phyloP scores from a whole-genome alignment of 2,329 filamentous ascomycete genomes.

The Apiospora sp. region DNA sequence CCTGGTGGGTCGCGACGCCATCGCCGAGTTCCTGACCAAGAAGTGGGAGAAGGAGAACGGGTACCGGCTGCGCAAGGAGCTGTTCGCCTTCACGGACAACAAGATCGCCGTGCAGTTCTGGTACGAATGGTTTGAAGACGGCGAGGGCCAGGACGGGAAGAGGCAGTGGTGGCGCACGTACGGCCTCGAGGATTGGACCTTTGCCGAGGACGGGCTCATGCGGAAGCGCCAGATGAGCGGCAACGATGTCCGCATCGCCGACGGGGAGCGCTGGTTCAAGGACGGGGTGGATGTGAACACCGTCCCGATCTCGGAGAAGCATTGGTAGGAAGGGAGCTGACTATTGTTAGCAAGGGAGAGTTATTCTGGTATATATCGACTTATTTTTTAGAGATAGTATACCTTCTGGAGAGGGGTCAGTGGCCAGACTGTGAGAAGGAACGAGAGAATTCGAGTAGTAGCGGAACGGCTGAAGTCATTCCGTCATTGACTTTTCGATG shows the following conservation, averaged over 20 bases:
- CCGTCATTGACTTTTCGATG: not conserved
- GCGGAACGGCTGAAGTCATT: not conserved
- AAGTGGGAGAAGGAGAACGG: constrained; percentile 79
- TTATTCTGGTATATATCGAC: not conserved
- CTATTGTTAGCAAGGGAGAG: no score
- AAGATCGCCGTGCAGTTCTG: constrained; percentile 85
- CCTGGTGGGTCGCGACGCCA: constrained; percentile 71
- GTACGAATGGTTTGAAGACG: constrained; percentile 79
- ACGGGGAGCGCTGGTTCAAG: constrained; percentile 73
- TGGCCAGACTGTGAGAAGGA: not conserved
- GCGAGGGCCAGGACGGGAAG: constrained; percentile 48
- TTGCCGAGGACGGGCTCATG: constrained; percentile 74
- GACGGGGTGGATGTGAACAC: constrained; percentile 73
- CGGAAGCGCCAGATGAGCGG: constrained; percentile 79
- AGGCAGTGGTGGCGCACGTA: constrained; percentile 86
- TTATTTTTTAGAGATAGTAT: no score
- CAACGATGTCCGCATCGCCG: constrained; percentile 71
- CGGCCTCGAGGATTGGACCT: constrained; percentile 83
- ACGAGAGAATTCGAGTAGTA: not conserved
- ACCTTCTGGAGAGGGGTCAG: not conserved
- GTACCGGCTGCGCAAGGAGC: constrained; percentile 81
- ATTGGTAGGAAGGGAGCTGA: constrained; percentile 62
- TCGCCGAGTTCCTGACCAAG: constrained; percentile 70
- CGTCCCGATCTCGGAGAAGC: constrained; percentile 71
- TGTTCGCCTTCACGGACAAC: constrained; percentile 79